Evolutionary conservation across 331 rosid species (phyloP), one percentile per base, ranked within the genome.

Genomic region (Erythrophleum ivorense): DNA sequence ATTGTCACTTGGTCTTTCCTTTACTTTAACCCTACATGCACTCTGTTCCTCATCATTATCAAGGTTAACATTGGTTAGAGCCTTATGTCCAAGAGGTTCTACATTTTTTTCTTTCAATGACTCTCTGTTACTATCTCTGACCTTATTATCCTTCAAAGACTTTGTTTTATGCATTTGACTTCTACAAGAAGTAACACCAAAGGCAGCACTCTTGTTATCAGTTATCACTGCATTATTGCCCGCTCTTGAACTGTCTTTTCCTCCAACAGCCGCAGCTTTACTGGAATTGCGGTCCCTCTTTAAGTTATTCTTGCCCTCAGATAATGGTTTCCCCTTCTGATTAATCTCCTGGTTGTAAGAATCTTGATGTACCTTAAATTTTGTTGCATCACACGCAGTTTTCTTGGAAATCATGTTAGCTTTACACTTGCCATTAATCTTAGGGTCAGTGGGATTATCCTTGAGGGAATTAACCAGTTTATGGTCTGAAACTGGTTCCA

Each of bases 141-240:
- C 84, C 60, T 84, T 86, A 41, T 64, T 70, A 43, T 82, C 84
- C 80, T 82, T 86, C 70, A 60, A 82, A 1, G 78, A 76, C 82
- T 88, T 92, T 49, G 82, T 78, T 86, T 81, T 88, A 46, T 57
- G 83, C 80, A 60, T 76, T 86, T 90, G 88, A 84, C 82, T 89
- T 71, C 81, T 76, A 77, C 68, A 68, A 63, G 83, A 83, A 78
- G 66, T 19, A 82, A 65, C 82, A 79, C 78, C 78, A 67, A 65
- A 60, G 62, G 78, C 82, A 65, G 79, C 71, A 82, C 73, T 86
- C 78, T 77, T 86, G 84, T 87, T 86, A 81, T 68, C 86, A 80
- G 80, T 79, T 71, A 58, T 65, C 59, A 59, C 79, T 72, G 81
- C 80, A 83, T 80, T 80, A 65, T 50, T 75, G 83, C 80, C n/a